Conservation (phyloP, 495 filamentous ascomycete genomes). For the Cercophora scortea region DNA sequence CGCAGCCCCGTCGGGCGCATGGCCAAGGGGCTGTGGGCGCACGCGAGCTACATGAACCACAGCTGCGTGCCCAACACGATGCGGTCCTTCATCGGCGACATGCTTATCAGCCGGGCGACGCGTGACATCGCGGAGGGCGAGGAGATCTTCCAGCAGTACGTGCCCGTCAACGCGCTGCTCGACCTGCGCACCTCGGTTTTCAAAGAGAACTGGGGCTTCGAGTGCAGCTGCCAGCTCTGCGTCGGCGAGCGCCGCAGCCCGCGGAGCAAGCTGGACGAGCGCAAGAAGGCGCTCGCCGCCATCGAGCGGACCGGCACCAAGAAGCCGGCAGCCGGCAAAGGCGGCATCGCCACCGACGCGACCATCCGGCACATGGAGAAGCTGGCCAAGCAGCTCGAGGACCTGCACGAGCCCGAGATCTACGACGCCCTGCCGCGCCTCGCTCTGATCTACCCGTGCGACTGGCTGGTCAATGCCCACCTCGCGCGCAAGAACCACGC, state of each 20-base stretch:
- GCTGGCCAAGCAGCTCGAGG: slow-evolving; percentile 27
- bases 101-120: slow-evolving; percentile 46
- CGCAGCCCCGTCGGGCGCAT: slow-evolving; percentile 13
- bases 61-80: slow-evolving; percentile 43
- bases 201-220: slow-evolving; percentile 38
- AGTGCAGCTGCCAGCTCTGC: slow-evolving; percentile 41
- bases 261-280: slow-evolving; percentile 8
- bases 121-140: slow-evolving; percentile 34
- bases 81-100: slow-evolving; percentile 50
- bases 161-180: slow-evolving; percentile 17
- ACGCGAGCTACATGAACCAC: slow-evolving; percentile 50
- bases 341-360: slow-evolving; percentile 17
- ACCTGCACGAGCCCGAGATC: slow-evolving; percentile 25
- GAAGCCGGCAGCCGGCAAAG: neutral
- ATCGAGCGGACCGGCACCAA: slow-evolving; percentile 8
- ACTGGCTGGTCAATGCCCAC: slow-evolving; percentile 35
- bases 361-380: slow-evolving; percentile 22
- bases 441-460: slow-evolving; percentile 32
- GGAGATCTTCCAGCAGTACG: slow-evolving; percentile 41
- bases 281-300: slow-evolving; percentile 12
- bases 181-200: slow-evolving; percentile 13
- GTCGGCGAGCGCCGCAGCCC: slow-evolving; percentile 13
- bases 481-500: slow-evolving; percentile 26
- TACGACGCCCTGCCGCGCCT: slow-evolving; percentile 31
- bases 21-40: slow-evolving; percentile 44